Evolutionary conservation across 805 yeast species (phyloP), one percentile per base, ranked within the genome.

Genomic region (Monosporozyma unispora): DNA sequence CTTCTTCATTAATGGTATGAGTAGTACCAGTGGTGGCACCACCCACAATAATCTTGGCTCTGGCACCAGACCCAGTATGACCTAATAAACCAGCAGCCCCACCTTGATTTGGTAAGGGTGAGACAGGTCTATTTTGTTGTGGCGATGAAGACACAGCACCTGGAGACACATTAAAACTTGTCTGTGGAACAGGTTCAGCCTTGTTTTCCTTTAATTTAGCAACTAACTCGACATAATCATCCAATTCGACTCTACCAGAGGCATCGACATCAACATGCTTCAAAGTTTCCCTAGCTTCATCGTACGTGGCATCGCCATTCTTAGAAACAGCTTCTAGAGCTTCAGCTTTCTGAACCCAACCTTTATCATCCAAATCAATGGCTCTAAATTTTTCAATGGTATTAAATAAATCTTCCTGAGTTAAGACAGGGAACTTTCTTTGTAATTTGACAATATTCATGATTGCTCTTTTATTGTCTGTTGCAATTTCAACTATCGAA

Each of bases 1-100:
- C 99, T 73, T 93, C 99, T 62, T 91, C 97, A 67, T 93, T 89
- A 66, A 93, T 90, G 2, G 97, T 88, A 68, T 93, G 99, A 1
- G 96, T 86, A 18, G 95, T 87, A 46, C 97, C 96, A 1, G 95
- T 78, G n/a, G 87, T 78, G 44, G 84, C 78, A 48, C 96, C 96
- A 37, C 85, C 79, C 44, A 90, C 86, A 53, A 87, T 83, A 50
- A 93, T 89, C 56, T 82, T 81, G 11, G 90, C 89, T 41, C 81
- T 78, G 7, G 77, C 73, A 50, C 82, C 81, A 11, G 71, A 63
- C 45, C 81, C 81, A 54, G 69, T 71, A 56, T 76, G 80, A 46
- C 73, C 74, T 48, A 76, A 56, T 50, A 71, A 61, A 28, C 64
- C 60, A 11, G 61, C 57, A 3, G 69, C 54, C 48, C 73, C 63